Evolutionary conservation across 1,284 basidiomycete species (phyloP).

Genomic region (Ustilago vetiveriae): DNA sequence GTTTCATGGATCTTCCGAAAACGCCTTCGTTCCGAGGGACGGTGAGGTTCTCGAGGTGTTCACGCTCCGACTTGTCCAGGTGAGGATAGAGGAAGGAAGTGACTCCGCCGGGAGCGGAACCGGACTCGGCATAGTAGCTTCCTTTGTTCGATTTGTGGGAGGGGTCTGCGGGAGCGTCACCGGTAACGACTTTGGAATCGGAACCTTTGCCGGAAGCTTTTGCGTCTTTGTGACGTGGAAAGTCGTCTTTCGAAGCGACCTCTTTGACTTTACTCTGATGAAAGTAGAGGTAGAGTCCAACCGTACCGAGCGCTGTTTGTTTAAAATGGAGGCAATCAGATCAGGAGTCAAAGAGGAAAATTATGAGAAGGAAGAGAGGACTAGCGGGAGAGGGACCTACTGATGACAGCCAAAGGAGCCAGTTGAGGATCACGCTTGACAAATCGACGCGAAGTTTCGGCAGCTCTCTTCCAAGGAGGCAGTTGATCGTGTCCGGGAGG

Average conservation of each 20-base stretch:
- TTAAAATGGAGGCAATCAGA: not conserved
- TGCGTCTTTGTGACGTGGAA: slow-evolving; percentile 15
- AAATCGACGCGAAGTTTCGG: slow-evolving; percentile 19
- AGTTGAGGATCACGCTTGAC: slow-evolving; percentile 36
- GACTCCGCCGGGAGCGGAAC: slow-evolving; percentile 4
- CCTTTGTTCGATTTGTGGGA: not conserved
- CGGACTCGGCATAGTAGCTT: slow-evolving; percentile 18
- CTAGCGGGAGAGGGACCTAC: not conserved
- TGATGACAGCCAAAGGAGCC: slow-evolving; percentile 14
- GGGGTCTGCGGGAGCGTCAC: not conserved
- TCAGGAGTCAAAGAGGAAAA: not conserved
- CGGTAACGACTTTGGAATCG: slow-evolving; percentile 4
- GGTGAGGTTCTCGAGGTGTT: slow-evolving; percentile 19
- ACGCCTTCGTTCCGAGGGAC: slow-evolving; percentile 5
- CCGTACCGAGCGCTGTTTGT: slow-evolving; percentile 20
- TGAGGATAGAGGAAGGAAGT: slow-evolving; percentile 8
- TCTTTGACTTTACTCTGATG: slow-evolving; percentile 17
- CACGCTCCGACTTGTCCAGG: slow-evolving; percentile 9
- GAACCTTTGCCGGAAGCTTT: slow-evolving; percentile 23
- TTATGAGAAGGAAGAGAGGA: not conserved
- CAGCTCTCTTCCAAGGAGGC: slow-evolving; percentile 9
- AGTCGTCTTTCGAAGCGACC: slow-evolving; percentile 1
- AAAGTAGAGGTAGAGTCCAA: slow-evolving; percentile 33
- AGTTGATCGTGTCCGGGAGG: slow-evolving; percentile 19
- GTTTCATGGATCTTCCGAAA: slow-evolving; percentile 32